Percentiles rank a stretch among this genome's conserved stretches.
Evolutionary conservation across 169 alveolate genomes (phyloP).

Genomic region (Blepharisma undulans): DNA sequence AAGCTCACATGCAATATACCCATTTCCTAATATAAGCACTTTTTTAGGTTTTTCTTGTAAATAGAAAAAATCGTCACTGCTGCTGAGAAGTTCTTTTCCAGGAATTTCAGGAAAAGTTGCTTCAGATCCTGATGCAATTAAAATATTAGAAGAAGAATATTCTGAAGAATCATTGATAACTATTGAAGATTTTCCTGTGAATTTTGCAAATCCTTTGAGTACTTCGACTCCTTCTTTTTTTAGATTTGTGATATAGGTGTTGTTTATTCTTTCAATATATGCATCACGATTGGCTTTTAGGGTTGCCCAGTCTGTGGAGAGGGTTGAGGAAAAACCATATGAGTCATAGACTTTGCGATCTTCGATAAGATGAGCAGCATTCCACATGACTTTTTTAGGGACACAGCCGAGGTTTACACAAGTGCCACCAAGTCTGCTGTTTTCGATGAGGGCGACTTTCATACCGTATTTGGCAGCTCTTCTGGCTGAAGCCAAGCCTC

Average conservation of each 20-base stretch:
- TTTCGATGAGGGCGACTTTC: conserved; percentile 87
- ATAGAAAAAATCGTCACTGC: conserved; percentile 91
- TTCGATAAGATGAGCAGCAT: conserved; percentile 78
- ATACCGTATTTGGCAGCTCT: conserved; percentile 74
- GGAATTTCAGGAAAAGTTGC: conserved; percentile 80
- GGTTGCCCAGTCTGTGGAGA: conserved; percentile 50
- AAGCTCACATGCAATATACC: conserved; percentile 94
- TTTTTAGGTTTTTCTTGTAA: conserved; percentile 89
- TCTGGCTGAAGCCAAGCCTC: conserved; percentile 84
- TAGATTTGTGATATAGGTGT: conserved; percentile 74
- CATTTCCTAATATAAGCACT: conserved; percentile 93
- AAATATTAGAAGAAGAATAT: conserved; percentile 41
- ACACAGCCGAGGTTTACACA: conserved; percentile 96
- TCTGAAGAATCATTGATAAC: neutral
- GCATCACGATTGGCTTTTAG: conserved; percentile 76
- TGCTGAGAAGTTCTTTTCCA: conserved; percentile 82
- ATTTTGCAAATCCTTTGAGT: conserved; percentile 1
- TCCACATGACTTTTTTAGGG: conserved; percentile 91
- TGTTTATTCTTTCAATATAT: conserved; percentile 79
- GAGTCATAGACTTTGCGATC: conserved; percentile 67
- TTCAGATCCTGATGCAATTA: conserved; percentile 88
- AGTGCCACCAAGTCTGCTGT: conserved; percentile 90
- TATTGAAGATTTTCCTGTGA: neutral
- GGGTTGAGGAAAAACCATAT: conserved; percentile 66
- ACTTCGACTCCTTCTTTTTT: conserved; percentile 71